phyloP scores from a whole-genome alignment of 2,329 filamentous ascomycete genomes.

The Penicillium decumbens region DNA sequence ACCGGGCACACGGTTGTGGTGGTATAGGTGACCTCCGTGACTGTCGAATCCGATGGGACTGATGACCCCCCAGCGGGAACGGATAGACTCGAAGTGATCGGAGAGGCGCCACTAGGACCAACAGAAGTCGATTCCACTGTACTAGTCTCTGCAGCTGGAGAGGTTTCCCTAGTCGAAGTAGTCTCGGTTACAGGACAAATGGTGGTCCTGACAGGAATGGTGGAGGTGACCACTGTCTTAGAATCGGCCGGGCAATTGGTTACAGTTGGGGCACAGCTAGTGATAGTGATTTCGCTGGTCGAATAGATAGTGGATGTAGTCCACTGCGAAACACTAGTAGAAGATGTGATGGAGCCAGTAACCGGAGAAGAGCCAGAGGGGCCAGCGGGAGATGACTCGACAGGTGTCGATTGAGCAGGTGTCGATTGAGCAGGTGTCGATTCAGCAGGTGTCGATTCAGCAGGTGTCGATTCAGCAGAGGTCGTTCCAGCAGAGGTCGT shows the following conservation, averaged over 20 bases:
- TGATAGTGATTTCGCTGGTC: slow-evolving; percentile 38
- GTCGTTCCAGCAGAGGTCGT: neutral
- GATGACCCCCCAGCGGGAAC: slow-evolving; percentile 9
- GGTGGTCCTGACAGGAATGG: slow-evolving; percentile 56
- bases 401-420: too few relatives aligned
- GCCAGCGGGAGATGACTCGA: neutral
- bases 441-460: neutral
- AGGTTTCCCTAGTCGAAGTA: neutral
- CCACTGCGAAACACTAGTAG: slow-evolving; percentile 16
- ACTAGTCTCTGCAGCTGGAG: neutral
- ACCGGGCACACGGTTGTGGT: slow-evolving; percentile 33
- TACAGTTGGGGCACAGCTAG: slow-evolving; percentile 39
- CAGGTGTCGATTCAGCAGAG: neutral
- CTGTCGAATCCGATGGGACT: slow-evolving; percentile 13
- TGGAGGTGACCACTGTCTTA: slow-evolving; percentile 51
- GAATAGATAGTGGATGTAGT: slow-evolving; percentile 39
- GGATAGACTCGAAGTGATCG: neutral
- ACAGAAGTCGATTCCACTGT: neutral
- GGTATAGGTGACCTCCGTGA: slow-evolving; percentile 26
- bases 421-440: too few relatives aligned
- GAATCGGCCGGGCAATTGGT: slow-evolving; percentile 51
- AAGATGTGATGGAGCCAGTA: slow-evolving; percentile 1
- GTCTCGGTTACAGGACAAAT: slow-evolving; percentile 50
- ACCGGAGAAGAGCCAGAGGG: neutral
- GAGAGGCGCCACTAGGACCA: neutral